Evolutionary conservation across 2,329 filamentous ascomycete species (phyloP).

Genomic region (Ramularia endophylla): DNA sequence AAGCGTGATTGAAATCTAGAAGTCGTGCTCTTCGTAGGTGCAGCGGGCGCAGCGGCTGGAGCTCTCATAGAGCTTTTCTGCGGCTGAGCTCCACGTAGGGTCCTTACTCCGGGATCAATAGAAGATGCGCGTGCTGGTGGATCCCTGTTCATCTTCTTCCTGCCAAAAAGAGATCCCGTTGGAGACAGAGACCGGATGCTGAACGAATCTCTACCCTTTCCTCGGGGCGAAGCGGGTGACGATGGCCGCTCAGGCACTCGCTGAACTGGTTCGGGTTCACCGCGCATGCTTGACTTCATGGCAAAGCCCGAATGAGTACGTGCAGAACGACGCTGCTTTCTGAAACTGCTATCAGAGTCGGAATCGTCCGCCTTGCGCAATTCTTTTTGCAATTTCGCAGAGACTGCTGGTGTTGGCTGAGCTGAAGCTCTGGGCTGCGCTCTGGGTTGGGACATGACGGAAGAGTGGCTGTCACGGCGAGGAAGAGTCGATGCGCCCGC

Average conservation of each 20-base stretch:
- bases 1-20: conserved; percentile 51
- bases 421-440: conserved; percentile 1
- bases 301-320: conserved; percentile 32
- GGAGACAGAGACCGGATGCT: conserved; percentile 68
- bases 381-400: conserved; percentile 22
- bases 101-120: conserved; percentile 18
- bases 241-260: conserved; percentile 35
- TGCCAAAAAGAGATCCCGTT: conserved; percentile 47
- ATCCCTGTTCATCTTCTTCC: conserved; percentile 21
- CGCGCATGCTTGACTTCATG: conserved; percentile 71
- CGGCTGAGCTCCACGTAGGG: conserved; percentile 16
- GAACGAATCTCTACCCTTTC: conserved; percentile 34
- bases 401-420: conserved; percentile 12
- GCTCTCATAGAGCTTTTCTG: conserved; percentile 1
- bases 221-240: conserved; percentile 31
- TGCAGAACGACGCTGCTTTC: conserved; percentile 47
- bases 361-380: conserved; percentile 33
- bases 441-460: not conserved
- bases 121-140: conserved; percentile 23
- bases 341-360: conserved; percentile 67
- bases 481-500: conserved; percentile 2
- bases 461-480: conserved; percentile 3
- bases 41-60: conserved; percentile 5
- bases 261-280: conserved; percentile 33
- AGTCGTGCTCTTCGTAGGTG: conserved; percentile 7